These are phyloP conservation scores for Phalaenopsis aphrodite DNA, from an alignment of 106 monocot genomes.

Conservation along the genomic window DNA sequence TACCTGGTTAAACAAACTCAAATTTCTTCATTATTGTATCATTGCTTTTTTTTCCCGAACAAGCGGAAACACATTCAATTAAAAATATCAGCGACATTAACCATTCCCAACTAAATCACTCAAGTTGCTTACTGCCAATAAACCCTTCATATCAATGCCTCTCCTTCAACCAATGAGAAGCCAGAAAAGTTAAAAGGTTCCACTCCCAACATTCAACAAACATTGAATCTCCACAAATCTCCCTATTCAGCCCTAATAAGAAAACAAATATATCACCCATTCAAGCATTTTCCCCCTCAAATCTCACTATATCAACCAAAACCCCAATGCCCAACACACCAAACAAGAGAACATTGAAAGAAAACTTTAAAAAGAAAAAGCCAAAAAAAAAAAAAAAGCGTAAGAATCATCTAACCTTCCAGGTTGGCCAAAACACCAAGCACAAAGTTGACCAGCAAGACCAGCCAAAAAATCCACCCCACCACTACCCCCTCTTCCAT, in stretches of 20 bases:
- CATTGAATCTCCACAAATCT: not conserved
- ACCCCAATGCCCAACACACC: not conserved
- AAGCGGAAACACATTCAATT: not conserved
- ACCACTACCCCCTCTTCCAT: not conserved
- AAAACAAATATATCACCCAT: not conserved
- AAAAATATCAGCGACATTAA: not conserved
- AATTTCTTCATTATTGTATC: not conserved
- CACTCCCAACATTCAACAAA: not conserved
- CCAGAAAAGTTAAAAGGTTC: too few relatives aligned
- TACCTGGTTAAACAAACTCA: not conserved
- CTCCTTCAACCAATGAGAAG: too few relatives aligned
- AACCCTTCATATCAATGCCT: too few relatives aligned
- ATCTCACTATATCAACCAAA: not conserved
- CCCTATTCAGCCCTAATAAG: not conserved
- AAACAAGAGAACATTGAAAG: not conserved
- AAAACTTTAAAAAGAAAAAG: not conserved
- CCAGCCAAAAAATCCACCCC: not conserved
- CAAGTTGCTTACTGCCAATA: not conserved
- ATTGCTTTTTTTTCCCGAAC: not conserved
- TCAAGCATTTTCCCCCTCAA: not conserved
- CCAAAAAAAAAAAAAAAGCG: not conserved
- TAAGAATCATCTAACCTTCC: not conserved
- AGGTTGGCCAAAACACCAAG: slow-evolving; percentile 3
- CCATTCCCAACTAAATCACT: not conserved
- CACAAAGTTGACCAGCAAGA: not conserved